phyloP scores from a whole-genome alignment of 1,139 yeast species.

The Kluyveromyces marxianus region DNA sequence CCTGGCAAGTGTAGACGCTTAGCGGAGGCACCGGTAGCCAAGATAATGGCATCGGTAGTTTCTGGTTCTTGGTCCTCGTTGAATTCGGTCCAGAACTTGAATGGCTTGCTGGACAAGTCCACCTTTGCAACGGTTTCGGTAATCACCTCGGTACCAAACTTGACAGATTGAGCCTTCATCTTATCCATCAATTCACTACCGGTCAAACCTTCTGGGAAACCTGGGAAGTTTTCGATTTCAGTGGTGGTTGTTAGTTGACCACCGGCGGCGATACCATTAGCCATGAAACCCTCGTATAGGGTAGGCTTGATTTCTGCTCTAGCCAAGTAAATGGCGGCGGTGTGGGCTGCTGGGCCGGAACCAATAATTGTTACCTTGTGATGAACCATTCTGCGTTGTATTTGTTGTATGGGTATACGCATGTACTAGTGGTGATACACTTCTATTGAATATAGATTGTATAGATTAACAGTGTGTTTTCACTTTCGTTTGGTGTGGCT shows the following conservation, averaged over 20 bases:
- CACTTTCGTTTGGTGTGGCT: no score
- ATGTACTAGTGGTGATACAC: background rate
- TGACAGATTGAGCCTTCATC: slow-evolving; percentile 80
- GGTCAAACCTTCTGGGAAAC: slow-evolving; percentile 90
- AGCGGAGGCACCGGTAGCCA: slow-evolving; percentile 98
- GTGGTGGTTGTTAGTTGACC: slow-evolving; percentile 98
- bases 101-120: slow-evolving; percentile 78
- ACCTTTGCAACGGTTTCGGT: slow-evolving; percentile 92
- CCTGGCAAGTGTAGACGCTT: slow-evolving; percentile 91
- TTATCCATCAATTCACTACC: slow-evolving; percentile 87
- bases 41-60: slow-evolving; percentile 84
- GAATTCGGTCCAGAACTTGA: slow-evolving; percentile 95
- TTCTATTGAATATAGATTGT: no score
- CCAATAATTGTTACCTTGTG: slow-evolving; percentile 89
- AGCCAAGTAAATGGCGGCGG: slow-evolving; percentile 94
- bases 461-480: no score
- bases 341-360: slow-evolving; percentile 99
- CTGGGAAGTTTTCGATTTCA: slow-evolving; percentile 96
- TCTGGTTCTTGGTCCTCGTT: slow-evolving; percentile 82
- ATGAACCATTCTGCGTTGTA: slow-evolving; percentile 56
- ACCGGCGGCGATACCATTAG: slow-evolving; percentile 98
- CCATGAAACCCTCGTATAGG: slow-evolving; percentile 91
- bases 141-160: slow-evolving; percentile 87
- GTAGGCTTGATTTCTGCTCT: slow-evolving; percentile 95
- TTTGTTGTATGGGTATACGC: background rate